Percentiles rank a stretch among this genome's conserved stretches.
These are phyloP conservation scores for Solioccasus polychromus DNA, from an alignment of 768 basidiomycete species.

Conservation along the genomic window DNA sequence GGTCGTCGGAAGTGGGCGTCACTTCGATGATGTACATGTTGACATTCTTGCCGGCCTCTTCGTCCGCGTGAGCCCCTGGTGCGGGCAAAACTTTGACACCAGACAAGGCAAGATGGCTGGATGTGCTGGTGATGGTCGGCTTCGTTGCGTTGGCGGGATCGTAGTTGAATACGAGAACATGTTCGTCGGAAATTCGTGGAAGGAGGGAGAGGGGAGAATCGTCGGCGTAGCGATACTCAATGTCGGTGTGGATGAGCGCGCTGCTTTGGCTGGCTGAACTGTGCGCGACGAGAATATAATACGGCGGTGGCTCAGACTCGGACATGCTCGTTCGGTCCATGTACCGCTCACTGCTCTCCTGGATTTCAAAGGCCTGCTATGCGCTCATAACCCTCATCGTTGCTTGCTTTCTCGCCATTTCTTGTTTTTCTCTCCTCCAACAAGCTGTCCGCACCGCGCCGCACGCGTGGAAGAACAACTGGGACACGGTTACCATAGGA, in stretches of 20 bases:
- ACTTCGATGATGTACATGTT: constrained; percentile 79
- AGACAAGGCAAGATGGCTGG: constrained; percentile 46
- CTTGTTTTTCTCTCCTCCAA: constrained; percentile 61
- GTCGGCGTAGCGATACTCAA: constrained; percentile 82
- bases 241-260: constrained; percentile 54
- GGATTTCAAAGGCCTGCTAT: constrained; percentile 56
- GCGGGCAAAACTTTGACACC: constrained; percentile 69
- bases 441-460: constrained; percentile 71
- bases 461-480: constrained; percentile 56
- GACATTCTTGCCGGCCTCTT: constrained; percentile 48
- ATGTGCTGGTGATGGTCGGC: constrained; percentile 53
- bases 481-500: constrained; percentile 66
- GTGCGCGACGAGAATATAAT: constrained; percentile 63
- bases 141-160: constrained; percentile 41
- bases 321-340: constrained; percentile 7
- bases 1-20: constrained; percentile 47
- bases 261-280: constrained; percentile 38
- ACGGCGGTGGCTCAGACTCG: constrained; percentile 43
- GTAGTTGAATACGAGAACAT: constrained; percentile 72
- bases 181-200: constrained; percentile 59
- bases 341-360: constrained; percentile 35
- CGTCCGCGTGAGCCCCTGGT: constrained; percentile 62
- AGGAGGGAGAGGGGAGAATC: constrained; percentile 68
- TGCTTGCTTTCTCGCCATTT: constrained; percentile 55
- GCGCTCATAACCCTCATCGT: constrained; percentile 47